Evolutionary conservation across 176 grass and related monocot species (phyloP), one percentile per base, ranked within the genome.

Genomic region (Pharus latifolius): DNA sequence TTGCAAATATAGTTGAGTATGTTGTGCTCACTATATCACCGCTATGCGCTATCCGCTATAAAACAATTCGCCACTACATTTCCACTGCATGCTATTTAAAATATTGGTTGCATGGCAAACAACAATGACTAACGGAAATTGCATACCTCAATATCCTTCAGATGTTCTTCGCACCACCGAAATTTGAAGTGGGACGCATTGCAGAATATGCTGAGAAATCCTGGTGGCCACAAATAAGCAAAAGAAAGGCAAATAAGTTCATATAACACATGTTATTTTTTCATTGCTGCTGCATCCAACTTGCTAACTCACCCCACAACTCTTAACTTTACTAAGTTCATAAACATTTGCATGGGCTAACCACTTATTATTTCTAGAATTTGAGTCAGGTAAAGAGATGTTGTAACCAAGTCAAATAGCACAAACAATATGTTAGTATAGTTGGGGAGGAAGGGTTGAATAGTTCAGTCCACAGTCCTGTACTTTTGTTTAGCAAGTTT

Each of bases 91-190:
- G n/a, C n/a, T n/a, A n/a, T n/a, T n/a, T n/a, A n/a, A n/a, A n/a
- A n/a, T n/a, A n/a, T n/a, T 22, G 27, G 16, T 30, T 13, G 9
- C 19, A 30, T 16, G 43, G 12, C 63, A 34, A 26, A 30, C 30
- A 15, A 72, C 70, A 32, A 42, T 24, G 12, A 47, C 10, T 13
- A 27, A n/a, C n/a, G 10, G 5, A 51, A 20, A 58, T 19, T 49
- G 30, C 23, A 65, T 73, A 78, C 79, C 74, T 68, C 22, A 26
- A 63, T 71, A 44, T 56, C 68, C 44, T 84, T 84, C 33, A 92
- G 26, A 78, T 70, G 65, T 92, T 88, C 70, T 83, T 92, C 14
- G 88, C 71, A 55, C 84, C 84, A 57, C 75, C 61, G 45, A 92
- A 92, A 65, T 81, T 92, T 20, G 67, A 78, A 78, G 60, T 83